Conservation (phyloP, 108 stramenopile species). For the Parietichytrium sp. region DNA sequence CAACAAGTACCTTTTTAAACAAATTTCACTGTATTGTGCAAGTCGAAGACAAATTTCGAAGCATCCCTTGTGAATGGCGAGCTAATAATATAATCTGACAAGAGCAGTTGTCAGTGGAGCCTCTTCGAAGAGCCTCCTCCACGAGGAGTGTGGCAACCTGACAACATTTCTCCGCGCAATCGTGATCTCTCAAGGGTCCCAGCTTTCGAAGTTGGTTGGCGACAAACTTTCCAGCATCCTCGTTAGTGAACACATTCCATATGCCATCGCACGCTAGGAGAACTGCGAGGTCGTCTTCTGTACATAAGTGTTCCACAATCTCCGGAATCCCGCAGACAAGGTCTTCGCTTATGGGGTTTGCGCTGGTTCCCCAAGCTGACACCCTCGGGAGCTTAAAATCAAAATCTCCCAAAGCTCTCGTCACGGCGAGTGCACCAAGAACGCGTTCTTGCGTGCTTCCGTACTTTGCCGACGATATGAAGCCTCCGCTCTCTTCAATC, state of each 20-base stretch:
- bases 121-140: not conserved
- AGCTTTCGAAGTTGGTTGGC: no score
- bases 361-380: not conserved
- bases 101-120: slow-evolving; percentile 15
- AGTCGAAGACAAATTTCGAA: no score
- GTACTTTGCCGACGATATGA: not conserved
- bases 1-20: no score
- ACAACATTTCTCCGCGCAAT: not conserved
- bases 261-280: slow-evolving; percentile 17
- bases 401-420: slow-evolving; percentile 7
- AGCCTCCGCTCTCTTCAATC: not conserved
- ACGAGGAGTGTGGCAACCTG: not conserved
- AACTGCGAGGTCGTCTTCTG: not conserved
- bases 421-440: not conserved
- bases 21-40: no score
- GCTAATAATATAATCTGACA: not conserved
- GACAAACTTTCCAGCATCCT: not conserved
- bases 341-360: not conserved
- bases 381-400: slow-evolving; percentile 21
- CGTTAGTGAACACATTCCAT: not conserved
- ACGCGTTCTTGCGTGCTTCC: not conserved
- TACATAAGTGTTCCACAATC: not conserved
- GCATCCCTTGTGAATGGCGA: no score
- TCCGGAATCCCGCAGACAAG: not conserved
- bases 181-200: no score